These are phyloP conservation scores for Saturnispora sanitii DNA, from an alignment of 805 yeast species.

Conservation along the genomic window DNA sequence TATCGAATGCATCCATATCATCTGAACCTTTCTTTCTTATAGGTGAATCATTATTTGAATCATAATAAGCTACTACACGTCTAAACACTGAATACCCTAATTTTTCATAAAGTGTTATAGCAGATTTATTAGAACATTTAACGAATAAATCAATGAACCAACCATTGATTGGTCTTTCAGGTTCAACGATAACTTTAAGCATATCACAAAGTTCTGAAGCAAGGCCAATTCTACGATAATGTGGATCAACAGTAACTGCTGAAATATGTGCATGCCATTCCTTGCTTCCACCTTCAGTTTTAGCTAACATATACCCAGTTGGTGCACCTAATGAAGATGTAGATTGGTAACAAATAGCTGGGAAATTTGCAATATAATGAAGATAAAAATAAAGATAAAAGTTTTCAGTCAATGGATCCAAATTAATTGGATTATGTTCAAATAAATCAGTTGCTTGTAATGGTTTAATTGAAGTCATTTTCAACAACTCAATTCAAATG, in stretches of 20 bases:
- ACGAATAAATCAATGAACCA: conserved; percentile 89
- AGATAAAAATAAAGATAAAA: conserved; percentile 77
- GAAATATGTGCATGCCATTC: conserved; percentile 98
- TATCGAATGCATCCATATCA: conserved; percentile 77
- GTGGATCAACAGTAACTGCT: conserved; percentile 83
- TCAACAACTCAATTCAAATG: background rate
- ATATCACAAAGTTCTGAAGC: conserved; percentile 73
- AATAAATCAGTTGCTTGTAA: conserved; percentile 82
- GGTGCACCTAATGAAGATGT: conserved; percentile 25
- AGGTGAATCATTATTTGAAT: conserved; percentile 21
- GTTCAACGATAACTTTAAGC: conserved; percentile 61
- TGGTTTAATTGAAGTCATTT: conserved; percentile 83
- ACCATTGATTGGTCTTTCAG: conserved; percentile 58
- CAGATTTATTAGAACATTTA: conserved; percentile 72
- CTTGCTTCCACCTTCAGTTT: conserved; percentile 74
- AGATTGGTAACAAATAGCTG: conserved; percentile 77
- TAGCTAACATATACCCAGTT: conserved; percentile 89
- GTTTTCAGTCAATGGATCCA: conserved; percentile 88
- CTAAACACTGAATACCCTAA: conserved; percentile 79
- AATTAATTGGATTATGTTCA: conserved; percentile 59
- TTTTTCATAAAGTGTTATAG: conserved; percentile 73
- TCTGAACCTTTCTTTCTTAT: conserved; percentile 43
- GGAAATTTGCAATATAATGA: conserved; percentile 80
- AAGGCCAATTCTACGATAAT: conserved; percentile 74
- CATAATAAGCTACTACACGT: conserved; percentile 85